Evolutionary conservation across 306 rosid genomes (phyloP).

Genomic region (Abrus pulchellus): DNA sequence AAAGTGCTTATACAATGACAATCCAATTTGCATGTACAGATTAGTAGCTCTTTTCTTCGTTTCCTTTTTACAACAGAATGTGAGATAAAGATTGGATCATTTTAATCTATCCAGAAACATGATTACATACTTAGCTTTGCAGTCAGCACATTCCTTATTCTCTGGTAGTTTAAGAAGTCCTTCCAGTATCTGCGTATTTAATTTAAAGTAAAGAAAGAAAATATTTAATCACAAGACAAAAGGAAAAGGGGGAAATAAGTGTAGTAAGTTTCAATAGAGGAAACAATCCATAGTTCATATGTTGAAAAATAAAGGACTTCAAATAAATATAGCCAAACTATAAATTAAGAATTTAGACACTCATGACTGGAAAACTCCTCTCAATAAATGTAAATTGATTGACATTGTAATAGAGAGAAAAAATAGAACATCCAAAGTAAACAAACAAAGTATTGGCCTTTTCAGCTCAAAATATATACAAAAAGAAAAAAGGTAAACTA

Average conservation of each 20-base stretch:
- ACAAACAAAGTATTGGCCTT: not conserved
- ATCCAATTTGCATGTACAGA: not conserved
- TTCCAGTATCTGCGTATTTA: constrained; percentile 79
- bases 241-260: not conserved
- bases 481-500: not conserved
- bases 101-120: constrained; percentile 30
- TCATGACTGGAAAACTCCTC: not conserved
- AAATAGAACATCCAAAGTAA: constrained; percentile 20
- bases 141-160: constrained; percentile 98
- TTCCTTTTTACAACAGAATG: not conserved
- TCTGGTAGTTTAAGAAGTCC: constrained; percentile 97
- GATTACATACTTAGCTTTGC: constrained; percentile 92
- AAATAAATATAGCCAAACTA: constrained; percentile 4
- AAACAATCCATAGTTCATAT: constrained; percentile 32
- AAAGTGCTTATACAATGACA: constrained; percentile 31
- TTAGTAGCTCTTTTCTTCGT: constrained; percentile 34
- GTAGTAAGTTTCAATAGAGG: not conserved
- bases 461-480: not conserved
- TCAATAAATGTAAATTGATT: constrained; percentile 7
- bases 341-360: constrained; percentile 24
- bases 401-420: not conserved
- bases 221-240: constrained; percentile 30
- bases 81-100: constrained; percentile 30
- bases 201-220: constrained; percentile 34
- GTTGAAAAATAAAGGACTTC: constrained; percentile 20